Evolutionary conservation across 495 filamentous ascomycete species (phyloP), one percentile per base, ranked within the genome.

Genomic region (Geoglossum glabrum): DNA sequence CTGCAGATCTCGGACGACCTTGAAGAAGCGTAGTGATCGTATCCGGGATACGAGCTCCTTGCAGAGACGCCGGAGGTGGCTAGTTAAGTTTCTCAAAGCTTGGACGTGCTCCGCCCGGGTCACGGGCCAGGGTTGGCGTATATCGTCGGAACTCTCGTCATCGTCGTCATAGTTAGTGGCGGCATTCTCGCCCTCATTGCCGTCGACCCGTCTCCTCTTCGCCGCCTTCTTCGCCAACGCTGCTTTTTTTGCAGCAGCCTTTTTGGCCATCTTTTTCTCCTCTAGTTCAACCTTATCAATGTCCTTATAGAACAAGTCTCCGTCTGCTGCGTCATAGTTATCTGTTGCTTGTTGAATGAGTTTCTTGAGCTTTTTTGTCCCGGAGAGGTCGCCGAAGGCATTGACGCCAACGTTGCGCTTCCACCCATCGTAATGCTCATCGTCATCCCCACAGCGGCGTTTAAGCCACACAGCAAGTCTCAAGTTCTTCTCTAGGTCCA

Each of bases 21-120:
- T 52, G 8, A 69, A 63, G 60, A 72, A 70, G 11, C 72, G 65
- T 26, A 70, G 57, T 10, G 66, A 62, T 47, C 71, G 60, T 27
- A 58, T 58, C 19, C 65, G 66, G 0, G 62, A 61, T n/a, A 70
- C 59, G 61, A 66, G 63, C 57, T 71, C 67, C 2, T 59, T 57
- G 25, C 70, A 60, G 3, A 66, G 61, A 13, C 64, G 63, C 11
- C 66, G 64, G 46, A 70, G 36, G 15, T 40, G 55, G 7, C 58
- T 60, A 21, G 64, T 66, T 43, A 64, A 47, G 27, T 66, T 59
- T 21, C 67, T 60, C 17, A 71, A 57, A 3, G 56, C 31, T 1
- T 55, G 40, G 17, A 64, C 58, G 25, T 38, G 21, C 40, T 56
- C 54, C 23, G 33, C 54, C 11, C 5, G 0, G 7, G 36, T 49